Percentiles rank a stretch among this genome's conserved stretches.
Conservation (phyloP, 1,284 basidiomycete species). For the Trametes hirsuta region DNA sequence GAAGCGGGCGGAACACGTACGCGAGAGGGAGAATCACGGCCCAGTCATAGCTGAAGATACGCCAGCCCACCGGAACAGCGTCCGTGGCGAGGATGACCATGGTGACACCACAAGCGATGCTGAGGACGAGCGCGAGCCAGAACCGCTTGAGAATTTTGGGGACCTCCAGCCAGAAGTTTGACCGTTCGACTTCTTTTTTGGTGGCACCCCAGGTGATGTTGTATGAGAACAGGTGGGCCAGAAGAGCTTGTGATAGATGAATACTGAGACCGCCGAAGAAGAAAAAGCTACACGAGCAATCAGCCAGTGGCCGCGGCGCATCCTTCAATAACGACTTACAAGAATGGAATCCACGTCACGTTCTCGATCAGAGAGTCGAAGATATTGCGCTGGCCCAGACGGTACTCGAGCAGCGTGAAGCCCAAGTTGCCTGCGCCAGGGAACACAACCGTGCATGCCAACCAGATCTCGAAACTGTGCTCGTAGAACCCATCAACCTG, state of each 20-base stretch:
- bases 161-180: conserved; percentile 88
- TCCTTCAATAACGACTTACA: conserved; percentile 50
- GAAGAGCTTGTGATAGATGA: conserved; percentile 72
- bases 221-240: conserved; percentile 82
- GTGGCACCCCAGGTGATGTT: conserved; percentile 84
- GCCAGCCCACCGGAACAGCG: conserved; percentile 64
- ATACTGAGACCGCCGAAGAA: conserved; percentile 83
- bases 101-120: conserved; percentile 45
- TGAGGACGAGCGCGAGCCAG: conserved; percentile 64
- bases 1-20: conserved; percentile 41
- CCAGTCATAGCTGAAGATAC: conserved; percentile 62
- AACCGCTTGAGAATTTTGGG: conserved; percentile 81
- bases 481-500: conserved; percentile 65
- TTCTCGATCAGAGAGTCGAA: conserved; percentile 63
- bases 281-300: conserved; percentile 61
- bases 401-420: conserved; percentile 75
- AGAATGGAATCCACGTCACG: conserved; percentile 78
- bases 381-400: conserved; percentile 67
- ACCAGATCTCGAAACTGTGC: conserved; percentile 76
- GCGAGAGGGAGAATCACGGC: conserved; percentile 71
- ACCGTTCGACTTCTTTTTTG: conserved; percentile 79
- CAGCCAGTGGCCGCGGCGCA: neutral
- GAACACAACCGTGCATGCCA: conserved; percentile 82
- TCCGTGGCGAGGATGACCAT: conserved; percentile 59
- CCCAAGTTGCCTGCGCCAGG: conserved; percentile 74